Evolutionary conservation across 1,284 basidiomycete genomes (phyloP).

Genomic region (Singerocomus inundabilis): DNA sequence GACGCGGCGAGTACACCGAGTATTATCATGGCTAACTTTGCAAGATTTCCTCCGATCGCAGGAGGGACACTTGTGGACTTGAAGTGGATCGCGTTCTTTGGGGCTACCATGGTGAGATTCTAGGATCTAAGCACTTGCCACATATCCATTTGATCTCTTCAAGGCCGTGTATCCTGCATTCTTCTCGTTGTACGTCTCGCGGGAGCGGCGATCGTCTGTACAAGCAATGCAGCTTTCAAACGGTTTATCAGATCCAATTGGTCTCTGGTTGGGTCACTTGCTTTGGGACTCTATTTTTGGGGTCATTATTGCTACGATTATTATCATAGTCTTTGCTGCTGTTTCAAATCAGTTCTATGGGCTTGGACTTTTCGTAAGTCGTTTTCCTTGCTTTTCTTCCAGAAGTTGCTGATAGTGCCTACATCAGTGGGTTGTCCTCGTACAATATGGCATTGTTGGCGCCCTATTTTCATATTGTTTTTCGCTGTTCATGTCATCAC

Average conservation of each 20-base stretch:
- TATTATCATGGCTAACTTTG: conserved; percentile 55
- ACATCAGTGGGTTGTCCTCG: conserved; percentile 64
- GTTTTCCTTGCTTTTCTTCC: not conserved
- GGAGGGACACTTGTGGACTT: conserved; percentile 57
- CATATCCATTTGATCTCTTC: not conserved
- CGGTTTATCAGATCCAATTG: conserved; percentile 67
- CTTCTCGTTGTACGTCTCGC: conserved; percentile 72
- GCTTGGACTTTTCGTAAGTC: conserved; percentile 63
- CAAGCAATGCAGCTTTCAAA: conserved; percentile 81
- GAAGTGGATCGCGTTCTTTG: conserved; percentile 69
- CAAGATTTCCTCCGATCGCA: conserved; percentile 51
- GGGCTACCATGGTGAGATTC: conserved; percentile 58
- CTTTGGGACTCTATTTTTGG: conserved; percentile 69
- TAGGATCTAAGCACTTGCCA: not conserved
- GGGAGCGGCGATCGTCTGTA: conserved; percentile 63
- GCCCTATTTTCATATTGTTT: conserved; percentile 69
- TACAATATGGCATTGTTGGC: conserved; percentile 68
- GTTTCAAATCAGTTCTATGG: conserved; percentile 65
- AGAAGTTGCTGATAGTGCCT: not conserved
- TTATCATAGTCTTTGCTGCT: conserved; percentile 60
- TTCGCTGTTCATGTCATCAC: conserved; percentile 61
- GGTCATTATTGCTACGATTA: conserved; percentile 55
- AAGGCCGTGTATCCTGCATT: conserved; percentile 78
- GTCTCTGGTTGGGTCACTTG: conserved; percentile 79
- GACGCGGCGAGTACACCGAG: conserved; percentile 36